These are phyloP conservation scores for Talaromyces adpressus DNA, from an alignment of 495 filamentous ascomycete genomes.

Conservation along the genomic window DNA sequence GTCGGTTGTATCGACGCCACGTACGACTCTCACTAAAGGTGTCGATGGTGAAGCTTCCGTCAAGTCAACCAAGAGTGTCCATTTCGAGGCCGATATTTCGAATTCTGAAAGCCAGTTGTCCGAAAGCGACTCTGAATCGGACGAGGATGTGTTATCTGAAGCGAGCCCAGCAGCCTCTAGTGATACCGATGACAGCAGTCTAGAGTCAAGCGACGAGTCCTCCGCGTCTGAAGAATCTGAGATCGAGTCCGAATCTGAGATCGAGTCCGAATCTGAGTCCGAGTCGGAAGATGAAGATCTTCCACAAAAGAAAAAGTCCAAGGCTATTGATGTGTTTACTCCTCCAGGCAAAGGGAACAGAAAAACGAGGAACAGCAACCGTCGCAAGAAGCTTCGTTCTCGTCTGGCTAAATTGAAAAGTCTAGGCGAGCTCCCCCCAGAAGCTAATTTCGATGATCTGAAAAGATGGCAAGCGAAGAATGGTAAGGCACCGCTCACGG, in stretches of 20 bases:
- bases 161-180: slow-evolving; percentile 14
- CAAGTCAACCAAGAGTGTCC: slow-evolving; percentile 6
- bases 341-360: slow-evolving; percentile 37
- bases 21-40: not conserved
- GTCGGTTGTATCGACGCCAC: not conserved
- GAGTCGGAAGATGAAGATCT: slow-evolving; percentile 21
- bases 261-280: slow-evolving; percentile 14
- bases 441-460: slow-evolving; percentile 42
- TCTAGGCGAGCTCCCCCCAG: slow-evolving; percentile 37
- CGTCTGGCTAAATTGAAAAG: slow-evolving; percentile 42
- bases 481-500: slow-evolving; percentile 19
- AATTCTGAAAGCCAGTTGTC: slow-evolving; percentile 14
- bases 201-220: not conserved
- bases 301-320: slow-evolving; percentile 2
- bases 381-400: slow-evolving; percentile 40
- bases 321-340: slow-evolving; percentile 12
- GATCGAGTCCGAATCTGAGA: slow-evolving; percentile 12
- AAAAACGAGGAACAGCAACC: slow-evolving; percentile 48
- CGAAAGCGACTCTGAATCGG: slow-evolving; percentile 17
- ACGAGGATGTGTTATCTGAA: slow-evolving; percentile 20
- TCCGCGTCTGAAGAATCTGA: slow-evolving; percentile 25
- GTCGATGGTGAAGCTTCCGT: not conserved
- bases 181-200: slow-evolving; percentile 11
- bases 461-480: slow-evolving; percentile 27
- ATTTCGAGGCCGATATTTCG: slow-evolving; percentile 11